Base-by-base conservation (phyloP, 1,139 yeast genomes). In the Spathaspora jeffriesii region DNA sequence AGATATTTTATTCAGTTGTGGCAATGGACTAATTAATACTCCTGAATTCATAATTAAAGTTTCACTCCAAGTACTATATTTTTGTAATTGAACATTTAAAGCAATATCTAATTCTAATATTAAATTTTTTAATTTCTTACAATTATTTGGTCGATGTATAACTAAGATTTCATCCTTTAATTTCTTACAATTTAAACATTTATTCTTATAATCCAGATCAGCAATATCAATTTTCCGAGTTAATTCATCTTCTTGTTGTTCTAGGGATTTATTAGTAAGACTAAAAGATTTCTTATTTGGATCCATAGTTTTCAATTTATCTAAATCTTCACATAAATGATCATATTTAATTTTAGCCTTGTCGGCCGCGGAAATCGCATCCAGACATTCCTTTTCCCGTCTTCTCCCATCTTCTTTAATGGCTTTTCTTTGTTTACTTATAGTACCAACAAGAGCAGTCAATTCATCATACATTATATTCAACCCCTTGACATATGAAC, bases 221-320 rank as follows among this genome's bases (percentile, higher is more conserved):
- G 97, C 95, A 44, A 73, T 67, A 55, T 87, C 91, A 38, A 93
- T 90, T 62, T 93, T 91, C 47, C 85, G 70, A 53, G 82, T 84
- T 25, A 92, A 71, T 45, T 92, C 97, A 60, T 92, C 98, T 61
- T 93, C 98, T 64, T 91, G 96, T 66, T 92, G 97, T 46, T 87
- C 87, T 2, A 85, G 82, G 0, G 96, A 83, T 56, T 84, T 86
- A 47, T 89, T 84, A 60, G 88, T 88, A 54, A 88, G 73, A 28
- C 92, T 85, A 58, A 93, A 85, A 17, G 85, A 81, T 61, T 89
- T 90, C 64, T 87, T 89, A 49, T 86, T 78, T 20, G 96, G 97
- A 61, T 92, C 98, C 0, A 87, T 78, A 45, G 85, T 81, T 58
- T 86, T 82, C 47, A 91, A 78, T 56, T 87, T 85, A 56, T 93